These are phyloP conservation scores for Pelargonium citronellum DNA, from an alignment of 441 rosid species.

Conservation along the genomic window DNA sequence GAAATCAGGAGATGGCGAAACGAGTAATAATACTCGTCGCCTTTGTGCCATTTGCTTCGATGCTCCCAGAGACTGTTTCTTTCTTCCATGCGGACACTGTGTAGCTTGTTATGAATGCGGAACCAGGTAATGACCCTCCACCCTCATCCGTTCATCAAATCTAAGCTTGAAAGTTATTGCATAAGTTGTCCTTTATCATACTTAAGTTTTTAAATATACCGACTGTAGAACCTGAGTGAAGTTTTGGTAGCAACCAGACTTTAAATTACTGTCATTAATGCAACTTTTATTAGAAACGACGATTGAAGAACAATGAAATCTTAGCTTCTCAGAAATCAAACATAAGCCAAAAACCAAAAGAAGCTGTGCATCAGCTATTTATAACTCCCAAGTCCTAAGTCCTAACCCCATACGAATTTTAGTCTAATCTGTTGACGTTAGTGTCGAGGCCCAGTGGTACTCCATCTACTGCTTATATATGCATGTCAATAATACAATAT, in stretches of 20 bases:
- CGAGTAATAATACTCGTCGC: conserved; percentile 57
- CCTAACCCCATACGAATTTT: too few species aligned
- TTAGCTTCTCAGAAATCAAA: too few species aligned
- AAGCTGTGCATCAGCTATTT: too few species aligned
- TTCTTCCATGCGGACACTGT: conserved; percentile 97
- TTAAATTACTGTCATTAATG: too few species aligned
- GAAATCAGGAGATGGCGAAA: conserved; percentile 49
- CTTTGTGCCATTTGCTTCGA: conserved; percentile 96
- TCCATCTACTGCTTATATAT: too few species aligned
- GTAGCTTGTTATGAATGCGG: conserved; percentile 88
- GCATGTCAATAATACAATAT: too few species aligned
- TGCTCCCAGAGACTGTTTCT: conserved; percentile 96
- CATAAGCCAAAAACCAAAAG: too few species aligned
- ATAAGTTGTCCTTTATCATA: background rate
- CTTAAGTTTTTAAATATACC: background rate
- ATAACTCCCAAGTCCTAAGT: too few species aligned
- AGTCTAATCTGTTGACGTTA: too few species aligned
- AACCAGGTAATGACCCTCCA: conserved; percentile 51
- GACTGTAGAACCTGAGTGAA: background rate
- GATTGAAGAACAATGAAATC: too few species aligned
- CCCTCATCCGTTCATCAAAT: conserved; percentile 5
- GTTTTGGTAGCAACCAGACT: background rate
- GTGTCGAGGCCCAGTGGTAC: too few species aligned
- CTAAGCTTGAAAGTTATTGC: background rate
- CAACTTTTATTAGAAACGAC: too few species aligned